These are phyloP conservation scores for Pythium grandisporangium DNA, from an alignment of 352 stramenopile species.

Conservation along the genomic window DNA sequence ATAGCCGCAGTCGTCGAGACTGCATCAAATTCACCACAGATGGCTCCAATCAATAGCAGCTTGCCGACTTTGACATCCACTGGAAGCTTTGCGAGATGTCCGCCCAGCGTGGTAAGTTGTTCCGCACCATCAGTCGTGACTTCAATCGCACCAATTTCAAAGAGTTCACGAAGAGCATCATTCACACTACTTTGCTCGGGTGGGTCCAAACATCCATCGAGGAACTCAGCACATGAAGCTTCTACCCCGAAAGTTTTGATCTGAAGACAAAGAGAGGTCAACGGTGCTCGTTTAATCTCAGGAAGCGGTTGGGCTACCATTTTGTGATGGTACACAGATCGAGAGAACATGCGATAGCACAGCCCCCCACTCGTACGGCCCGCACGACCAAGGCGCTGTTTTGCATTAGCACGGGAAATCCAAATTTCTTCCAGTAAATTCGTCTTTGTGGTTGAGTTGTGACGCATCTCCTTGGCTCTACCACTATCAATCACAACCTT, in stretches of 20 bases:
- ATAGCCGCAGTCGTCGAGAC: constrained; percentile 63
- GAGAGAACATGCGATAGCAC: constrained; percentile 86
- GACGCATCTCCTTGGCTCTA: constrained; percentile 88
- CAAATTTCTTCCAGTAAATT: constrained; percentile 87
- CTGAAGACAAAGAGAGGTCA: constrained; percentile 95
- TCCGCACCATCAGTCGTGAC: constrained; percentile 19
- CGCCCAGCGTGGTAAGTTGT: constrained; percentile 90
- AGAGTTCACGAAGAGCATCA: constrained; percentile 88
- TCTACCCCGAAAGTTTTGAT: constrained; percentile 86
- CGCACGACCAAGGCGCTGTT: constrained; percentile 85
- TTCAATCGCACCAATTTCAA: constrained; percentile 81
- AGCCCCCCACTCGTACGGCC: constrained; percentile 88
- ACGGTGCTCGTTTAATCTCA: constrained; percentile 93
- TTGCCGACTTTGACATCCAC: constrained; percentile 96
- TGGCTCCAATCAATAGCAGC: constrained; percentile 91
- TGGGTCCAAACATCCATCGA: constrained; percentile 89
- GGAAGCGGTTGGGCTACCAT: constrained; percentile 83
- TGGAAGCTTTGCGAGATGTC: constrained; percentile 90
- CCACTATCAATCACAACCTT: constrained; percentile 95
- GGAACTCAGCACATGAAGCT: constrained; percentile 73
- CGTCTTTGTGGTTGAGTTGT: constrained; percentile 74
- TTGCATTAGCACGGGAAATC: constrained; percentile 87
- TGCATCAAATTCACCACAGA: constrained; percentile 88
- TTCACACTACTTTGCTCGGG: constrained; percentile 80
- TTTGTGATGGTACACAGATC: constrained; percentile 56